phyloP scores from a whole-genome alignment of 805 yeast genomes.

The Alloascoidea africana region DNA sequence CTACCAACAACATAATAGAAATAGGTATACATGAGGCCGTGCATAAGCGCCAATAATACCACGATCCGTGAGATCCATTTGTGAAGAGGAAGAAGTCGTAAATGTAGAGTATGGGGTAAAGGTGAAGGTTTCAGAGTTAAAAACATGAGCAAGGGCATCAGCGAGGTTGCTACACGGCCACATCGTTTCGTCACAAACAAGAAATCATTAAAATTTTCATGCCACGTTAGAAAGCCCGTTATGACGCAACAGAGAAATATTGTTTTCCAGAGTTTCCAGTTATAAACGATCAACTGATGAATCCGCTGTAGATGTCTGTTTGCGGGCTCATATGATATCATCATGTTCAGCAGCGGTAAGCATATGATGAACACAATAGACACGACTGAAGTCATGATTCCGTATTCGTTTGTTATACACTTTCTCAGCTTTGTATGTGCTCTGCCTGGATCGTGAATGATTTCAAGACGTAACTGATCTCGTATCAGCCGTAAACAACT shows the following conservation, averaged over 20 bases:
- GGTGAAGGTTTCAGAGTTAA: slow-evolving; percentile 43
- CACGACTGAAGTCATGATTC: not conserved
- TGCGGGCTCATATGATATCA: not conserved
- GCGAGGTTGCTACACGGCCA: slow-evolving; percentile 46
- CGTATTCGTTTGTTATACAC: not conserved
- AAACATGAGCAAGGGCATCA: slow-evolving; percentile 42
- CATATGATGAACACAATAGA: not conserved
- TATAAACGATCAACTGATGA: not conserved
- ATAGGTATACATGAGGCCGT: slow-evolving; percentile 34
- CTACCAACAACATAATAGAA: slow-evolving; percentile 30
- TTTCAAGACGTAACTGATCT: too few species aligned
- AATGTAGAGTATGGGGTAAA: slow-evolving; percentile 19
- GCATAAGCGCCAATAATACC: slow-evolving; percentile 27
- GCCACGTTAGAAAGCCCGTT: slow-evolving; percentile 1
- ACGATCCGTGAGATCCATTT: slow-evolving; percentile 59
- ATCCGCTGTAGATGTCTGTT: not conserved
- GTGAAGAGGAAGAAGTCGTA: slow-evolving; percentile 27
- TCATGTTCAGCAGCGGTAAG: not conserved
- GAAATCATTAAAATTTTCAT: slow-evolving; percentile 37
- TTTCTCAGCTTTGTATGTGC: not conserved
- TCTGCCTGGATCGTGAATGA: not conserved
- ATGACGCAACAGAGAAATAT: not conserved
- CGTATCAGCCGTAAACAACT: too few species aligned
- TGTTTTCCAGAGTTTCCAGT: too few species aligned
- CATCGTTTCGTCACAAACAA: slow-evolving; percentile 49